Evolutionary conservation across 331 rosid species (phyloP).

Genomic region (Malus hybrid): DNA sequence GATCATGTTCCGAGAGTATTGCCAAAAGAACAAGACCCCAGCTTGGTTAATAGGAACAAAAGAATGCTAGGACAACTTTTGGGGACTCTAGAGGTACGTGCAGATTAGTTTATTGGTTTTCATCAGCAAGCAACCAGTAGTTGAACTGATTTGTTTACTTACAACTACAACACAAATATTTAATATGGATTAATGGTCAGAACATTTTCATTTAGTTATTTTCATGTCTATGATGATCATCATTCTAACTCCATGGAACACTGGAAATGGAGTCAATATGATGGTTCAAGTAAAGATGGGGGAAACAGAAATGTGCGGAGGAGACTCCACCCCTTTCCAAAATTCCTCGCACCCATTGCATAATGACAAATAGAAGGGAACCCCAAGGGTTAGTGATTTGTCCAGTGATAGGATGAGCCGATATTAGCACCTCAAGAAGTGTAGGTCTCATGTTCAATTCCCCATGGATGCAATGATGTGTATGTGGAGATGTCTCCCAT

Average conservation of each 20-base stretch:
- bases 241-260: neutral
- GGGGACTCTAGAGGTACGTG: constrained; percentile 87
- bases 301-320: too few species aligned
- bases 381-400: too few species aligned
- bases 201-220: neutral
- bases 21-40: constrained; percentile 86
- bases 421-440: too few species aligned
- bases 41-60: constrained; percentile 78
- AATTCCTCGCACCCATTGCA: too few species aligned
- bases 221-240: neutral
- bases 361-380: too few species aligned
- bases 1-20: constrained; percentile 76
- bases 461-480: too few species aligned
- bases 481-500: neutral
- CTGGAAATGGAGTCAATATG: neutral
- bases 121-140: neutral
- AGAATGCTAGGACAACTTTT: constrained; percentile 97
- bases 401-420: too few species aligned
- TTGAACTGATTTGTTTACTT: neutral
- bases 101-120: neutral
- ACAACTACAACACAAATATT: neutral
- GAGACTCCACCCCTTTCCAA: too few species aligned
- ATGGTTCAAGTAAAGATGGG: neutral
- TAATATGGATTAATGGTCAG: neutral
- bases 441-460: too few species aligned